phyloP scores from a whole-genome alignment of 2,329 filamentous ascomycete species.

The Talaromyces sp. region DNA sequence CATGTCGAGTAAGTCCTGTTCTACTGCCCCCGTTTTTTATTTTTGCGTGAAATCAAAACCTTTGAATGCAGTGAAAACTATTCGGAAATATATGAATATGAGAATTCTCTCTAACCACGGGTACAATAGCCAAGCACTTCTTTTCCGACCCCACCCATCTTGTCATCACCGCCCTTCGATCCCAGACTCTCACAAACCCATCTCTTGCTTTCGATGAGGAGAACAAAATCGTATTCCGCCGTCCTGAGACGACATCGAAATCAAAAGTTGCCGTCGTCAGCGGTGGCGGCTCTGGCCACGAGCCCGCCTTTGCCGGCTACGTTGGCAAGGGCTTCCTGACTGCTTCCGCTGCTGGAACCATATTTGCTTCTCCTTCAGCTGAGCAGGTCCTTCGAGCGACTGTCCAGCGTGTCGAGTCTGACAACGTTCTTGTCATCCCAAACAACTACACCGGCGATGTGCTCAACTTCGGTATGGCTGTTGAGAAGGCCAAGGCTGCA shows the following conservation, averaged over 20 bases:
- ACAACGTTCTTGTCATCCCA: slow-evolving; percentile 75
- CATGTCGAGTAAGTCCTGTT: not conserved
- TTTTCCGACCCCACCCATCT: slow-evolving; percentile 77
- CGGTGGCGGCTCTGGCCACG: slow-evolving; percentile 85
- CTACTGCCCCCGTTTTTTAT: not conserved
- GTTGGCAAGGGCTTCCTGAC: slow-evolving; percentile 77
- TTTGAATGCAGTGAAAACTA: not conserved
- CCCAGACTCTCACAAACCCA: slow-evolving; percentile 78
- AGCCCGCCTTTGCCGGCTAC: slow-evolving; percentile 80
- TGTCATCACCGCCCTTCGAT: slow-evolving; percentile 69
- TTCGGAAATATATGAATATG: not conserved
- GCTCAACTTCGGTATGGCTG: slow-evolving; percentile 87
- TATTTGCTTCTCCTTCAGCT: slow-evolving; percentile 75
- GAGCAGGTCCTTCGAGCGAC: slow-evolving; percentile 78
- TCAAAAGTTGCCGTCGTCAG: slow-evolving; percentile 75
- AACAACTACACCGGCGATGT: slow-evolving; percentile 95
- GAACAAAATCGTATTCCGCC: slow-evolving; percentile 80
- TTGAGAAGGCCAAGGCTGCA: slow-evolving; percentile 81
- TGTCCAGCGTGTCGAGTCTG: slow-evolving; percentile 63
- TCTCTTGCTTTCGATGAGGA: slow-evolving; percentile 69
- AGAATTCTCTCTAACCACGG: not conserved
- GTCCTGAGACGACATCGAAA: slow-evolving; percentile 48
- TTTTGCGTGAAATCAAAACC: no score
- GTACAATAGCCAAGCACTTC: slow-evolving; percentile 66
- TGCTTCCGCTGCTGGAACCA: slow-evolving; percentile 78